Percentiles rank a stretch among this genome's conserved stretches.
Conservation (phyloP, 2,329 filamentous ascomycete genomes). For the Clonostachys solani region DNA sequence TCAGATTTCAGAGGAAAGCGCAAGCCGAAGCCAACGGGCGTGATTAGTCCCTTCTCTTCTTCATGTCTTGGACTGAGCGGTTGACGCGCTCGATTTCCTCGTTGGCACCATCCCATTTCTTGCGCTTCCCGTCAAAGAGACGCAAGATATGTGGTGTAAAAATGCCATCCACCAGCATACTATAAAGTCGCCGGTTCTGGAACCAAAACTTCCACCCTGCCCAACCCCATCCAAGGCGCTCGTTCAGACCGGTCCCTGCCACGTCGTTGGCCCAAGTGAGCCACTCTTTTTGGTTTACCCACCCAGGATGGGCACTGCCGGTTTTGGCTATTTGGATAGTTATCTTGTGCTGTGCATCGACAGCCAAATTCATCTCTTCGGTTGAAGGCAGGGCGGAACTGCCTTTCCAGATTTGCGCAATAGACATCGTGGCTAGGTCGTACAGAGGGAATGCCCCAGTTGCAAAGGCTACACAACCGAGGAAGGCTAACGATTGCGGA, state of each 20-base stretch:
- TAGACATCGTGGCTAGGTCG: constrained; percentile 35
- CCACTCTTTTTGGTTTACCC: constrained; percentile 25
- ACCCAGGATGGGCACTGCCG: constrained; percentile 15
- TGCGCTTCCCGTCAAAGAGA: constrained; percentile 33
- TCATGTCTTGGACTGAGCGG: constrained; percentile 3
- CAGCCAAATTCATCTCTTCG: constrained; percentile 24
- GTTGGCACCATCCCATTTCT: constrained; percentile 31
- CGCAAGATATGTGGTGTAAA: constrained; percentile 34
- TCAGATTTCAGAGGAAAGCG: too few species aligned
- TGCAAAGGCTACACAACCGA: constrained; percentile 27
- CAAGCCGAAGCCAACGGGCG: too few species aligned
- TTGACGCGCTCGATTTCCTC: constrained; percentile 25
- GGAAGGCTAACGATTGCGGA: constrained; percentile 36
- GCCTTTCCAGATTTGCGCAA: constrained; percentile 38
- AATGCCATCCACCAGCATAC: constrained; percentile 28
- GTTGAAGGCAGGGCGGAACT: constrained; percentile 25
- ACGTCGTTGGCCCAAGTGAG: constrained; percentile 30
- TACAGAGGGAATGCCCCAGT: constrained; percentile 26
- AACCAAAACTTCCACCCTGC: constrained; percentile 35
- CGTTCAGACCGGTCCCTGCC: constrained; percentile 31
- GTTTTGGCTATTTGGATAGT: constrained; percentile 17
- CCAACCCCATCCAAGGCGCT: constrained; percentile 33
- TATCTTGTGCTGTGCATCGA: constrained; percentile 25
- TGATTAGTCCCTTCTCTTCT: background rate
- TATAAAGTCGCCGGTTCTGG: constrained; percentile 27